These are phyloP conservation scores for Fusarium albidum DNA, from an alignment of 2,329 filamentous ascomycete species.

Conservation along the genomic window DNA sequence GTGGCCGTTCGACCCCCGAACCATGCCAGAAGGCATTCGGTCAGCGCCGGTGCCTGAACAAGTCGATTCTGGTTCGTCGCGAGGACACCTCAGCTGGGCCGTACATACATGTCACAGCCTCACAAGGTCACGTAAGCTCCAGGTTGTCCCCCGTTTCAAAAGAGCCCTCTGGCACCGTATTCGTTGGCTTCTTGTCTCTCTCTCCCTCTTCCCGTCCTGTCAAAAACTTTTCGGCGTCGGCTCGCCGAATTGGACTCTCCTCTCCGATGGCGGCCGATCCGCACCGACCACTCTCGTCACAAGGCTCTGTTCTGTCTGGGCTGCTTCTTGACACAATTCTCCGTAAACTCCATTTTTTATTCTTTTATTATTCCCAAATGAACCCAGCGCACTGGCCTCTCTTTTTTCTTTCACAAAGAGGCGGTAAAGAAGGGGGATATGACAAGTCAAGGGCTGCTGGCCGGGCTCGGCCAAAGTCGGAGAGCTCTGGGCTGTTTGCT, in stretches of 20 bases:
- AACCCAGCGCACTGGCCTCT: conserved; percentile 1
- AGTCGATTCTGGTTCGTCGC: too few relatives aligned
- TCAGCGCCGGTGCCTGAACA: background rate
- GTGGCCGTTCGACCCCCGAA: conserved; percentile 2
- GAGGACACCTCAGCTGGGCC: too few relatives aligned
- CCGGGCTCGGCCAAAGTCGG: conserved; percentile 38
- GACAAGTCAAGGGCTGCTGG: conserved; percentile 13
- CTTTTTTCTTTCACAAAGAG: conserved; percentile 2
- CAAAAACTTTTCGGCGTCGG: background rate
- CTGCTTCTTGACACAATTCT: conserved; percentile 15
- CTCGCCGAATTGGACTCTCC: background rate
- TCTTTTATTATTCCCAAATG: background rate
- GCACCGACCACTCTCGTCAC: conserved; percentile 28
- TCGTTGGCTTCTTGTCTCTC: background rate
- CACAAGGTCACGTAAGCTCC: too few relatives aligned
- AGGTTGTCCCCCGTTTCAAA: too few relatives aligned
- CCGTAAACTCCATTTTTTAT: conserved; percentile 4
- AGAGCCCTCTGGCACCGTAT: too few relatives aligned
- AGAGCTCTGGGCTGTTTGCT: conserved; percentile 13
- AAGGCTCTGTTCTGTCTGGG: conserved; percentile 9
- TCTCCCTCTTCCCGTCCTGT: conserved; percentile 7
- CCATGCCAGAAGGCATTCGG: conserved; percentile 7
- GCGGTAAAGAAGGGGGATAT: conserved; percentile 23
- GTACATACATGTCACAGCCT: too few relatives aligned
- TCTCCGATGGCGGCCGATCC: conserved; percentile 12